Conservation (phyloP, 352 stramenopile species). For the Phytopythium boreale region DNA sequence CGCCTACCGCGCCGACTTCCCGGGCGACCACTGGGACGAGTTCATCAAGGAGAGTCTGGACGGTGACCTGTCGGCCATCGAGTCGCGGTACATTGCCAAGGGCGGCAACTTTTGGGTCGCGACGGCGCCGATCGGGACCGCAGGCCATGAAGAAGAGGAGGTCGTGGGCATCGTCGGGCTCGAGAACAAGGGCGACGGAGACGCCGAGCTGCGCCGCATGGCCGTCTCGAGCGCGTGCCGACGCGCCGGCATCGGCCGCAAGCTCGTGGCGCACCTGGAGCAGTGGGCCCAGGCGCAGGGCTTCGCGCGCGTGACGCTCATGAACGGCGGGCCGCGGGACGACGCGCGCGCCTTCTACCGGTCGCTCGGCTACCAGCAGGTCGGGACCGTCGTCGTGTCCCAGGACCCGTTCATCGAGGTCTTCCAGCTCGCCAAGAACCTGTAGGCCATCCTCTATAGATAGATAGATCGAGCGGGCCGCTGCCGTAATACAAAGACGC, state of each 20-base stretch:
- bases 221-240: slow-evolving; percentile 31
- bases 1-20: slow-evolving; percentile 18
- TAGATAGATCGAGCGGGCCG: neutral
- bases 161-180: slow-evolving; percentile 42
- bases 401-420: slow-evolving; percentile 27
- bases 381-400: slow-evolving; percentile 21
- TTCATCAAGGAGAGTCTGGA: slow-evolving; percentile 29
- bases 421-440: slow-evolving; percentile 33
- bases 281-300: slow-evolving; percentile 27
- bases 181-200: slow-evolving; percentile 24
- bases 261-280: slow-evolving; percentile 38
- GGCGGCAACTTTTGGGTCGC: slow-evolving; percentile 48
- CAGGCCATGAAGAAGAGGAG: neutral
- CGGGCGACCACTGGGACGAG: slow-evolving; percentile 16
- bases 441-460: slow-evolving; percentile 1
- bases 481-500: neutral
- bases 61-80: slow-evolving; percentile 25
- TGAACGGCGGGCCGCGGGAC: slow-evolving; percentile 34
- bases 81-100: slow-evolving; percentile 23
- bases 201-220: slow-evolving; percentile 45
- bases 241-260: slow-evolving; percentile 32
- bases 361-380: slow-evolving; percentile 26
- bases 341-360: slow-evolving; percentile 34
- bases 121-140: neutral
- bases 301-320: slow-evolving; percentile 28